Base-by-base conservation (phyloP, 306 rosid genomes). In the Begonia fuchsioides region DNA sequence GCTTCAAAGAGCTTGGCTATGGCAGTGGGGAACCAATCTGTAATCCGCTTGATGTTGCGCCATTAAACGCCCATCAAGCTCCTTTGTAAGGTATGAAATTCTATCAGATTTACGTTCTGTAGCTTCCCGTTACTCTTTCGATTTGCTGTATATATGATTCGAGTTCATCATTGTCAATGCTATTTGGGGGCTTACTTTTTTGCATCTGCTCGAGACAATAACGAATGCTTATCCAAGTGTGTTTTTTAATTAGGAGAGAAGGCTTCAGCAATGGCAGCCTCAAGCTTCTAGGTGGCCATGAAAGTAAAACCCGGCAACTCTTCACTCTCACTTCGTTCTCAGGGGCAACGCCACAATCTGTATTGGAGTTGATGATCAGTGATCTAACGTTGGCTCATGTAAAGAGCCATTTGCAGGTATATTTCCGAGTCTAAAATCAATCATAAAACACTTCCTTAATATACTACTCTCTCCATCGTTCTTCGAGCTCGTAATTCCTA, bases 271-370 rank as follows among this genome's bases (percentile, higher is more conserved):
- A 20, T 20, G 32, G 32, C 32, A 20, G 32, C 32, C 32, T 87
- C 40, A 78, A 87, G 70, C 96, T 83, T 53, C 94, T 83, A 52
- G 96, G 96, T 11, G 96, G 96, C 48, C 87, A 83, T 75, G 87
- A 83, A 71, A 87, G 96, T 87, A 83, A 74, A 15, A 15, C 0
- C 12, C 12, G 9, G 19, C 32, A 2, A n/a, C 9, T 14, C 15
- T 15, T 9, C n/a, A n/a, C n/a, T n/a, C n/a, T 8, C 16, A n/a
- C 67, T 18, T 6, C 38, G 53, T 13, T 38, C 19, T 39, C 70
- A 87, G 96, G 94, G 72, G 94, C 96, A 49, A 87, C 96, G 11
- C 96, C 96, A 5, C 82, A 87, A 70, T 87, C 96, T 8, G 96
- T 87, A 47, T 67, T 82, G 61, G 96, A 87, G 77, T 66, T 87